Evolutionary conservation across 257 asterid genomes (phyloP), one percentile per base, ranked within the genome.

Genomic region (Solanum pennellii): DNA sequence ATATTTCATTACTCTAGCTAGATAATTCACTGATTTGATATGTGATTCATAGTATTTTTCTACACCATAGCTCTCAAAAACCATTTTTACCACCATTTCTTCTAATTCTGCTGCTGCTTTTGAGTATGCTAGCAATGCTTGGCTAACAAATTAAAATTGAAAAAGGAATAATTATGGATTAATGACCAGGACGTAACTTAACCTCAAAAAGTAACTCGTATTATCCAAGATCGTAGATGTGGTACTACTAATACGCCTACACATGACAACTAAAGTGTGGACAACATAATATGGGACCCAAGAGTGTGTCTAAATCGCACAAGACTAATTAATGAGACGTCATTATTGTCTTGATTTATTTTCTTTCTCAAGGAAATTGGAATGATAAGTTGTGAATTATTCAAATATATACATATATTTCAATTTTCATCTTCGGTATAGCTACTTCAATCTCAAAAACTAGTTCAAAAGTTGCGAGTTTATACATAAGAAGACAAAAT

Each of bases 41-140:
- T 92, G 89, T 20, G 92, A 86, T 8, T 92, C 94, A 23, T 87
- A 90, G 87, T 90, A 83, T 83, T 95, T 93, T 5, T 91, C 96
- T n/a, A 93, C 93, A 23, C 96, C 94, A 60, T 95, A 95, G 49
- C 93, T 87, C 83, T 94, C 97, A 62, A 91, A 95, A n/a, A 95
- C 89, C 97, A 95, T 95, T 59, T 76, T 79, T 39, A 89, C 92
- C 60, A 91, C 98, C 10, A 85, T 86, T 47, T 89, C 86, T 87
- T 95, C 98, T 62, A 95, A 2, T 68, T 93, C 94, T 72, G 92
- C 97, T 12, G 93, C 94, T 71, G 92, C 77, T 84, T 93, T 92
- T 5, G 96, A 85, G 92, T 94, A 94, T 2, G 42, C 23, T 16
- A 89, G 86, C 35, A 95, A 68, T 2, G 88, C 89, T 42, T 90